phyloP scores from a whole-genome alignment of 108 stramenopile species.

The Cyclotella cryptica region DNA sequence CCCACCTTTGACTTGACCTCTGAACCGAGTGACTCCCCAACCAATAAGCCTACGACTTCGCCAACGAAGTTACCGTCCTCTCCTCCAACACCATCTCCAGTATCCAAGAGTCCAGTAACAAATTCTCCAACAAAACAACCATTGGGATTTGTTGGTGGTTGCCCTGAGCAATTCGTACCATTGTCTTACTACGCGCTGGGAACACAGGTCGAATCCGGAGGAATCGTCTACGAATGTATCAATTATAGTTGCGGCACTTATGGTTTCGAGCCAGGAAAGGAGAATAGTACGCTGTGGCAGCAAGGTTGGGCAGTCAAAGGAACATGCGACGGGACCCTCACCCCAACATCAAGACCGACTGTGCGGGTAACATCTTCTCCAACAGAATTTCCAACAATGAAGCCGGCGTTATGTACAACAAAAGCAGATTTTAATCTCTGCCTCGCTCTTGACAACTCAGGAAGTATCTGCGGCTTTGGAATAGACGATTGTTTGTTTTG shows the following conservation, averaged over 20 bases:
- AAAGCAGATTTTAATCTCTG: constrained; percentile 34
- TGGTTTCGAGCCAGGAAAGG: constrained; percentile 1
- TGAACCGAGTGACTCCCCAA: background rate
- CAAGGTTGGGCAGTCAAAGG: constrained; percentile 19
- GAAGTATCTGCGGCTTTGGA: constrained; percentile 27
- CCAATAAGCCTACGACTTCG: background rate
- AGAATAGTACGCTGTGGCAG: constrained; percentile 5
- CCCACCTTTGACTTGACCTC: background rate
- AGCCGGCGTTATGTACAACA: constrained; percentile 3
- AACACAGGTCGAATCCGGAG: background rate
- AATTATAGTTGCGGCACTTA: constrained; percentile 6
- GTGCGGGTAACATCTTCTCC: background rate
- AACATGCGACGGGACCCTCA: background rate
- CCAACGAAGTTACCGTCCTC: background rate
- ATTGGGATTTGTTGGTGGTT: constrained; percentile 7
- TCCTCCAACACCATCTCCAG: background rate
- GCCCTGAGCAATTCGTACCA: constrained; percentile 13
- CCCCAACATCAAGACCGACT: constrained; percentile 7
- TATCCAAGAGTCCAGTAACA: background rate
- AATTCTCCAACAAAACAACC: background rate
- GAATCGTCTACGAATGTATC: constrained; percentile 17
- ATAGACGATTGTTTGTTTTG: constrained; percentile 27
- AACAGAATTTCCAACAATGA: background rate
- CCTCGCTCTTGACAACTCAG: constrained; percentile 40
- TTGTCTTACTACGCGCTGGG: constrained; percentile 9